phyloP scores from a whole-genome alignment of 2,329 filamentous ascomycete genomes.

The Penicillium sp. region DNA sequence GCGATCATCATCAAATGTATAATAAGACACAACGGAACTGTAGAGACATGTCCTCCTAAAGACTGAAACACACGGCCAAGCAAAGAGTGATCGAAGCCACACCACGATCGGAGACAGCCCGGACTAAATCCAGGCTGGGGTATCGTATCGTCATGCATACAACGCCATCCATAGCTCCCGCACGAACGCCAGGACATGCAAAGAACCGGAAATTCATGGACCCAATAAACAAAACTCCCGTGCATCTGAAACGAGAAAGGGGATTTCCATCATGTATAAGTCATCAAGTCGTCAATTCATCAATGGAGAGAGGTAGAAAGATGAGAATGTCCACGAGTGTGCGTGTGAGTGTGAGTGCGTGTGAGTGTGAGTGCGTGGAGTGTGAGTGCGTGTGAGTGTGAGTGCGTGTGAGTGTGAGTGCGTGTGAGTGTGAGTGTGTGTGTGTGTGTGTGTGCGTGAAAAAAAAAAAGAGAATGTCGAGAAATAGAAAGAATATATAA shows the following conservation, averaged over 20 bases:
- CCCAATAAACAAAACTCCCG: conserved; percentile 23
- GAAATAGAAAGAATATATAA: not conserved
- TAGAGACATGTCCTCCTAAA: not conserved
- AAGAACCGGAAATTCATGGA: conserved; percentile 13
- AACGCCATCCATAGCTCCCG: conserved; percentile 29
- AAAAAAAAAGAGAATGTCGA: not conserved
- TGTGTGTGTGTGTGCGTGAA: too few relatives aligned
- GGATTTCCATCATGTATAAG: conserved; percentile 31
- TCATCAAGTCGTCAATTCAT: conserved; percentile 40
- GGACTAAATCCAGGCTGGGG: conserved; percentile 25
- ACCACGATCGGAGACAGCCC: conserved; percentile 21
- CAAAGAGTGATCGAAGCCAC: conserved; percentile 14
- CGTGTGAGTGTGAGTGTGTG: too few relatives aligned
- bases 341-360: not conserved
- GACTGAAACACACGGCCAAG: not conserved
- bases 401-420: not conserved
- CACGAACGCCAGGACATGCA: conserved; percentile 32
- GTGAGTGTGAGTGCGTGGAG: not conserved
- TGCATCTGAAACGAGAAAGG: conserved; percentile 16
- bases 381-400: too few relatives aligned
- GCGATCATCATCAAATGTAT: conserved; percentile 17
- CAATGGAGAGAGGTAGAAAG: conserved; percentile 12
- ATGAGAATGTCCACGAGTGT: not conserved
- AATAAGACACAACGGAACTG: conserved; percentile 25
- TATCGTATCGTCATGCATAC: conserved; percentile 34